A percentile compares a stretch with the other conserved stretches of the same genome.
Conservation (phyloP, 179 eudicot genomes). For the Pouteria campechiana region DNA sequence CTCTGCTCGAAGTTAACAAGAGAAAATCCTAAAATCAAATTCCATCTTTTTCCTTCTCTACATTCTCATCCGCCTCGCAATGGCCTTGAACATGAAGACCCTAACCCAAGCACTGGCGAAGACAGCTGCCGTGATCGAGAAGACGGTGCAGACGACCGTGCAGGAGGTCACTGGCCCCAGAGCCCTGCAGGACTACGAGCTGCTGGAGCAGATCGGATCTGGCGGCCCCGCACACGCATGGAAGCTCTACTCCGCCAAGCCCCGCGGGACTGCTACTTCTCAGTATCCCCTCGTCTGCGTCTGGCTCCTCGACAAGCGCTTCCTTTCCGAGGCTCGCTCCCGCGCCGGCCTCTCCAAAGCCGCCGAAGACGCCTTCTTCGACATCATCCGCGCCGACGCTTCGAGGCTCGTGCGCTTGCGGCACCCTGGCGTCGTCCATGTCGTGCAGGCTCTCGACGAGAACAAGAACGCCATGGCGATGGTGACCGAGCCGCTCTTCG, state of each 20-base stretch:
- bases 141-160: constrained; percentile 78
- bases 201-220: constrained; percentile 79
- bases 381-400: constrained; percentile 69
- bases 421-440: constrained; percentile 94
- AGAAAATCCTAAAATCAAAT: no score
- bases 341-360: constrained; percentile 68
- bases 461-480: constrained; percentile 91
- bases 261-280: constrained; percentile 33
- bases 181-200: constrained; percentile 76
- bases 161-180: constrained; percentile 96
- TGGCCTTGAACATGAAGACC: constrained; percentile 90
- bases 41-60: no score
- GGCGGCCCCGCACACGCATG: constrained; percentile 87
- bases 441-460: constrained; percentile 93
- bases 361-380: constrained; percentile 74
- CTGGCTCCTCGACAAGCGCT: constrained; percentile 73
- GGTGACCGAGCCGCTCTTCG: constrained; percentile 91
- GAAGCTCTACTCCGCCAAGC: constrained; percentile 77
- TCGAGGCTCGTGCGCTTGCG: constrained; percentile 66
- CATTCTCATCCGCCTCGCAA: constrained; percentile 6
- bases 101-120: constrained; percentile 86
- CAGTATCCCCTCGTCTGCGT: constrained; percentile 80
- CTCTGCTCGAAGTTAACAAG: no score
- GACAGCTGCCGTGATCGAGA: constrained; percentile 88
- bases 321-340: constrained; percentile 51